Evolutionary conservation across 2,329 filamentous ascomycete genomes (phyloP).

Genomic region (Xylariaceae sp.): DNA sequence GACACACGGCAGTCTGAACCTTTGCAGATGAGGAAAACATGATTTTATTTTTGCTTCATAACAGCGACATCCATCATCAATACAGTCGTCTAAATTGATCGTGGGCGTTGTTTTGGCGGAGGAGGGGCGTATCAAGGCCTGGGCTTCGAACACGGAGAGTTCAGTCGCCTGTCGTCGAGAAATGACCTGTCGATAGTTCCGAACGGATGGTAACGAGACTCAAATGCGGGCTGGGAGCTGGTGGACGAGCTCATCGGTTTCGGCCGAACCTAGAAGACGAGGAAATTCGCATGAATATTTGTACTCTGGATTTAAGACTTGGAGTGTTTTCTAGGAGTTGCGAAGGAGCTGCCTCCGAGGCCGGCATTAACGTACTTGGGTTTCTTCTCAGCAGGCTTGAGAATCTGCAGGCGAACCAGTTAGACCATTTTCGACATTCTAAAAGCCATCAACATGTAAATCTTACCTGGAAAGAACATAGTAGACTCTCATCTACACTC

Average conservation of each 20-base stretch:
- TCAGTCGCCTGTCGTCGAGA: constrained; percentile 25
- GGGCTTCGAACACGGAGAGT: constrained; percentile 8
- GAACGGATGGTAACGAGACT: constrained; percentile 24
- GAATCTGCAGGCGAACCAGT: constrained; percentile 56
- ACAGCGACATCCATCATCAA: constrained; percentile 32
- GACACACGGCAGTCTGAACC: constrained; percentile 25
- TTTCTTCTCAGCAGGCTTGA: constrained; percentile 99
- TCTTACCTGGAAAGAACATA: constrained; percentile 94
- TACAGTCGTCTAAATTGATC: constrained; percentile 25
- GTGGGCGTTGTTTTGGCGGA: constrained; percentile 19
- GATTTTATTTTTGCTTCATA: constrained; percentile 36
- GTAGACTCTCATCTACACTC: constrained; percentile 96
- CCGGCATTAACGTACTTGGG: constrained; percentile 94
- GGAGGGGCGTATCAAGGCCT: constrained; percentile 16
- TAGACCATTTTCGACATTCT: constrained; percentile 11
- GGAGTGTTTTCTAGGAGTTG: constrained; percentile 63
- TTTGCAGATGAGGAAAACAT: constrained; percentile 34
- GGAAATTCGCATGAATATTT: constrained; percentile 69
- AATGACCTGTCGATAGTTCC: constrained; percentile 20
- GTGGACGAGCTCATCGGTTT: constrained; percentile 58
- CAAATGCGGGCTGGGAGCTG: constrained; percentile 23
- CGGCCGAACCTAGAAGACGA: constrained; percentile 88
- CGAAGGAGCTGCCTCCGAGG: constrained; percentile 64
- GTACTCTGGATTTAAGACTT: constrained; percentile 62
- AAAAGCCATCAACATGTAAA: background rate